Evolutionary conservation across 495 filamentous ascomycete species (phyloP), one percentile per base, ranked within the genome.

Genomic region (Geopyxis carbonaria): DNA sequence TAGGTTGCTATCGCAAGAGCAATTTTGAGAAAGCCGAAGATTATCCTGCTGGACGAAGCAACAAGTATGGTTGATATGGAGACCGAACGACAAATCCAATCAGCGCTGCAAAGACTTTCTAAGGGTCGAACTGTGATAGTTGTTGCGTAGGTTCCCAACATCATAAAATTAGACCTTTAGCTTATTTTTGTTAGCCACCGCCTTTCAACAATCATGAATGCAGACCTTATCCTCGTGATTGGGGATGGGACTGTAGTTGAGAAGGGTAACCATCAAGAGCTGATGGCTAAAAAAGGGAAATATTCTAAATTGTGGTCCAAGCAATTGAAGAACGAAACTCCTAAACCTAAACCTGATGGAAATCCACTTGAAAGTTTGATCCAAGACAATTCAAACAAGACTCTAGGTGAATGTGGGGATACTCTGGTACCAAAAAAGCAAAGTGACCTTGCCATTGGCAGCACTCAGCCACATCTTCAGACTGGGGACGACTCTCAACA

Each of bases 1-100:
- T 40, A 55, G 51, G 47, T 56, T n/a, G 71, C 80, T 1, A 81
- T 85, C 57, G 80, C 80, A 14, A 67, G 78, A 34, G 59, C 59
- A 5, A 59, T 73, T 22, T 47, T 71, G 1, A 63, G 61, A 27
- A 51, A 65, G 18, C 61, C 67, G 4, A 57, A 61, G 14, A 66
- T 73, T 24, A 51, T 73, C 10, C 44, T 74, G 4, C 57, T 75
- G 10, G 68, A 74, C 45, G 70, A 74, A 42, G 65, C 68, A 2
- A 72, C 65, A 3, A 62, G 61, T 13, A 64, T 66, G 38, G 54
- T 75, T 19, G 70, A 75, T 45, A 60, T 61, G 9, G 53, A 62
- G 50, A 80, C 76, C 1, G 81, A 89, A 46, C 63, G 70, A 33
- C 63, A 70, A 39, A 81, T 86, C 30, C 80, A 85, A 53, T 62